phyloP scores from a whole-genome alignment of 257 asterid genomes.

The Anisodus tanguticus region DNA sequence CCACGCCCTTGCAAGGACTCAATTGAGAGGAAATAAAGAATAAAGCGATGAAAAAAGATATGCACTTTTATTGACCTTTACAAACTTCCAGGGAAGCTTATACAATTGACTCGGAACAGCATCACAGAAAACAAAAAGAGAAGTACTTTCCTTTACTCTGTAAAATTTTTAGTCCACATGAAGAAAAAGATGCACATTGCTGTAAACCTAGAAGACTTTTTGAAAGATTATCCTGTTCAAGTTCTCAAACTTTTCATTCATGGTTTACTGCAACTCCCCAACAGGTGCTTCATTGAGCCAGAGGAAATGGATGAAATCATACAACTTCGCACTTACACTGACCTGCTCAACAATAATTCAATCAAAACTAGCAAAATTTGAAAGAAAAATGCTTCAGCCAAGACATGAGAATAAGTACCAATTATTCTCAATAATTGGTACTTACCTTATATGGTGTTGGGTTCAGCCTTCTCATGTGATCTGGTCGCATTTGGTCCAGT shows the following conservation, averaged over 20 bases:
- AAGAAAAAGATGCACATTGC: neutral
- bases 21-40: neutral
- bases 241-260: neutral
- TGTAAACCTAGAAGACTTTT: neutral
- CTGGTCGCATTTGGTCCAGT: conserved; percentile 82
- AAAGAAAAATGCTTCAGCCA: neutral
- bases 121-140: no score
- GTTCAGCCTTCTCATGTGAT: conserved; percentile 97
- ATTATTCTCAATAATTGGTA: neutral
- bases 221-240: neutral
- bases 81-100: neutral
- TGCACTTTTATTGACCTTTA: conserved; percentile 11
- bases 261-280: conserved; percentile 79
- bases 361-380: conserved; percentile 3
- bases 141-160: neutral
- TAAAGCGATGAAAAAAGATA: neutral
- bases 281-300: conserved; percentile 99
- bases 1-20: neutral
- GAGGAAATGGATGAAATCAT: conserved; percentile 92
- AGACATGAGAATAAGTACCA: neutral
- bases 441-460: conserved; percentile 98
- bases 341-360: conserved; percentile 55
- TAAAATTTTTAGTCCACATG: neutral
- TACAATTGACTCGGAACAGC: neutral
- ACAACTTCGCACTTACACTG: conserved; percentile 87